Evolutionary conservation across 2,329 filamentous ascomycete genomes (phyloP), one percentile per base, ranked within the genome.

Genomic region (Blastomyces gilchristii): DNA sequence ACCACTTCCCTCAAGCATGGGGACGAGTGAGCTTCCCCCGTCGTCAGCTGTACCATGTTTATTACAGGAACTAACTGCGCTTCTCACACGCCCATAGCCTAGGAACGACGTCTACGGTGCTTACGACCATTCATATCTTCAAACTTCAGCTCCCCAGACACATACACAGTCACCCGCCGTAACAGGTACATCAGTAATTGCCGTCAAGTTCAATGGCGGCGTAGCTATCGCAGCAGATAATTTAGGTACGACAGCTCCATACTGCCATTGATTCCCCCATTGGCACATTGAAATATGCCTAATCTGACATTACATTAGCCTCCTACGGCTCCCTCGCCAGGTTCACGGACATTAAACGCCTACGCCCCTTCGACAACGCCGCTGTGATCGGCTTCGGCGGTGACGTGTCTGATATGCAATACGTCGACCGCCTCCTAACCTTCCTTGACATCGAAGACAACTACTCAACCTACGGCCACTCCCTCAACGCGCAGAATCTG

Each of bases 351-450:
- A 91, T 97, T 75, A 95, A 97, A 81, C 92, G 94, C 74, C 87
- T 99, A 69, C 91, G 91, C 71, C 84, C 86, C 70, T 97, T 97
- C 78, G 90, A 91, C 78, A 83, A 87, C 68, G 85, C 87, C 68
- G 87, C 91, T 39, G 85, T 97, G 65, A 83, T 99, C 73, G 94
- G 94, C 71, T 96, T 97, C 79, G 91, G 91, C 76, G 94, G 94
- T 76, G 94, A 99, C 80, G 88, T 99, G 71, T 96, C 90, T 68
- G 94, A 99, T 81, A 97, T 99, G 94, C 94, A 99, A 82, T 95
- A 95, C 81, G 86, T 99, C 69, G 89, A 96, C 84, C 82, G 94
- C 70, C 86, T 96, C 72, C 87, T 99, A 70, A 87, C 84, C 73
- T 88, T 90, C 67, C 88, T 97, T 71, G 86, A 89, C 75, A 91